Evolutionary conservation across 1,284 basidiomycete genomes (phyloP), one percentile per base, ranked within the genome.

Genomic region (Ganoderma leucocontextum): DNA sequence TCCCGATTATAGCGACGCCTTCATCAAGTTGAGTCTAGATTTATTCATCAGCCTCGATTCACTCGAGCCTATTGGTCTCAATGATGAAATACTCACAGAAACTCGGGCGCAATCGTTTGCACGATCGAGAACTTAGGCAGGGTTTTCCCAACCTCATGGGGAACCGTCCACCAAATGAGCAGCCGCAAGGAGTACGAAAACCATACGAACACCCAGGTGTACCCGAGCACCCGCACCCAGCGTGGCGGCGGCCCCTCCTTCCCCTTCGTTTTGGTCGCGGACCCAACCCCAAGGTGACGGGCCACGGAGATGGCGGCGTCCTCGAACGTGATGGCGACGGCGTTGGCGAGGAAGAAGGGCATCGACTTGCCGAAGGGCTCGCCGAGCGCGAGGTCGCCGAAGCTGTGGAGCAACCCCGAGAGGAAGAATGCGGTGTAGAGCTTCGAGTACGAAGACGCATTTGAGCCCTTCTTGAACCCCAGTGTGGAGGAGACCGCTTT

Each of bases 191-290:
- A 49, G 22, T 12, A 49, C 47, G 47, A 49, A 72, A 74, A 55
- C 70, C 70, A 73, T 44, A 60, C 42, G n/a, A 64, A 49, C n/a
- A 72, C 73, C 74, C 74, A 75, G 29, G 57, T 22, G n/a, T 49
- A 49, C 19, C 47, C 47, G 47, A 49, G n/a, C n/a, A 22, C 47
- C 47, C 52, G 5, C 13, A 13, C 29, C 25, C 52, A 53, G 4
- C 52, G 5, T 12, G 29, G 71, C 73, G 35, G 60, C 62, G 44
- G 3, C 75, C 72, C 44, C 72, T 12, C 17, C 64, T 0, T n/a
- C 65, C 47, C 10, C 12, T 49, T 63, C 42, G 52, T 41, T 19
- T 42, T 38, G 5, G 22, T 6, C 33, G 49, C 29, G 44, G 52
- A 49, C 19, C 22, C 52, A 5, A 71, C 7, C 2, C 67, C 65